Evolutionary conservation across 768 basidiomycete genomes (phyloP), one percentile per base, ranked within the genome.

Genomic region (Lentinula edodes): DNA sequence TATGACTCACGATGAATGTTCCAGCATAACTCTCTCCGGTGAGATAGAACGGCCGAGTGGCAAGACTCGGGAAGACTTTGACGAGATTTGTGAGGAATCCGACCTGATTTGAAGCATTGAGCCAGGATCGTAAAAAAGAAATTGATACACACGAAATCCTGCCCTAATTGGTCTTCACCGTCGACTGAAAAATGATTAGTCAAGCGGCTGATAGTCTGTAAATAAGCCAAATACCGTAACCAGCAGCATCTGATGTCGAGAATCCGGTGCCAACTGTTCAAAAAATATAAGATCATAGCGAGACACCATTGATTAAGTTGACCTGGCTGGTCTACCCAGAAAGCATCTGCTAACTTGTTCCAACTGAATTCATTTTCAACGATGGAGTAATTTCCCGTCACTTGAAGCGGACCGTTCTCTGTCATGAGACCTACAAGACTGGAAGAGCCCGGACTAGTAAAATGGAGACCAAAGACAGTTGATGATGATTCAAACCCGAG

Each of bases 21-120:
- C 90, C 90, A 13, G 90, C 83, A 70, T 90, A 91, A 66, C 86
- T 88, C 71, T 91, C 90, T 6, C 90, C 90, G 0, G 83, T 84
- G 35, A 91, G 68, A 70, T 86, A 74, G 39, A 91, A 78, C 15
- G 90, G 90, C 32, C 90, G 83, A 1, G 74, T 82, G 12, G 82
- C 82, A 34, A 91, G 77, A 65, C 79, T 78, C n/a, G 90, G 90
- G 71, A 91, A 91, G 13, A 90, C 84, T 66, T 86, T 86, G 67
- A 90, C 86, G 2, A 90, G 75, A 68, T 91, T 91, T 28, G 70
- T 72, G 46, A 92, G 70, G 70, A 91, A 91, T n/a, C 85, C 87
- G 75, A 91, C 82, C 89, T 91, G 55, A 12, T 61, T 34, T 18
- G n/a, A 48, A 18, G 52, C 9, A 32, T 16, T 51, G 7, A 35